These are phyloP conservation scores for Argentina anserina DNA, from an alignment of 306 rosid species.

Conservation along the genomic window DNA sequence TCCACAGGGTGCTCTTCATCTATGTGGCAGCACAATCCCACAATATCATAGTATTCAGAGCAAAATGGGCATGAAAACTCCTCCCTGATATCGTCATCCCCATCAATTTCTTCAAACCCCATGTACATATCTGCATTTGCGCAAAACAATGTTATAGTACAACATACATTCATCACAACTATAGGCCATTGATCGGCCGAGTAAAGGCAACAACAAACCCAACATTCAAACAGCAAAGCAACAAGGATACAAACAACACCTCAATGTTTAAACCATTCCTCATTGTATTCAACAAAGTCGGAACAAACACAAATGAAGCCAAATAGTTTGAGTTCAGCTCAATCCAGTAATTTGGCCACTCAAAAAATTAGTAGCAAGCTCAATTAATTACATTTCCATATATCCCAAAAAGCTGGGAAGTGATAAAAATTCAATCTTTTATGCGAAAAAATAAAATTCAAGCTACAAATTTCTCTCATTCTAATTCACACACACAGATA, in stretches of 20 bases:
- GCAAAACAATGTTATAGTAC: constrained; percentile 17
- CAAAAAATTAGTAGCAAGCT: not conserved
- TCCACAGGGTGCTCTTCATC: constrained; percentile 94
- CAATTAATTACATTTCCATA: not conserved
- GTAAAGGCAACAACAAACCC: not conserved
- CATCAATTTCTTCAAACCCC: constrained; percentile 86
- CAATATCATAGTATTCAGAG: constrained; percentile 83
- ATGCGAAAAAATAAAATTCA: not conserved
- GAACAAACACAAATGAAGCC: not conserved
- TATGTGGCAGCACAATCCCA: constrained; percentile 95
- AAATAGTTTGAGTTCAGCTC: constrained; percentile 2
- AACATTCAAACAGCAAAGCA: not conserved
- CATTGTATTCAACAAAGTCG: not conserved
- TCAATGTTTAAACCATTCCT: not conserved
- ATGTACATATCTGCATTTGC: constrained; percentile 68
- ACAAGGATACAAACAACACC: not conserved
- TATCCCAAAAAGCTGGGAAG: not conserved
- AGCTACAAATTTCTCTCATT: not conserved
- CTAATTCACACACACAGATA: not conserved
- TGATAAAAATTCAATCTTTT: not conserved
- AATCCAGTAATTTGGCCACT: not conserved
- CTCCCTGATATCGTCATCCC: constrained; percentile 83
- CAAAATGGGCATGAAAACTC: constrained; percentile 93
- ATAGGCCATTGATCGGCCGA: too few relatives aligned
- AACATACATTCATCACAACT: not conserved